Percentiles rank a stretch among this genome's conserved stretches.
These are phyloP conservation scores for Carallia brachiata DNA, from an alignment of 345 rosid genomes.

Conservation along the genomic window DNA sequence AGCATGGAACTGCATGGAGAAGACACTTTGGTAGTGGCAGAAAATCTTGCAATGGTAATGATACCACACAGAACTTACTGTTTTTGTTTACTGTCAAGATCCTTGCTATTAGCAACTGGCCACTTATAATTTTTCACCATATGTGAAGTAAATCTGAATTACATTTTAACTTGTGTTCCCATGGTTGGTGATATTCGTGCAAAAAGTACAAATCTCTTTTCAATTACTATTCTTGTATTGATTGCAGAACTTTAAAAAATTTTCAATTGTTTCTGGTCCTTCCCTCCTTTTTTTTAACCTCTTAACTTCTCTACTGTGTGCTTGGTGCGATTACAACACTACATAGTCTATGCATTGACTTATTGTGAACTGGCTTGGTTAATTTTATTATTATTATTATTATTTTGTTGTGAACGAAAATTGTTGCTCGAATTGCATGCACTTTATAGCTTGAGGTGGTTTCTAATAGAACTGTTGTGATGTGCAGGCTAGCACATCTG, in stretches of 20 bases:
- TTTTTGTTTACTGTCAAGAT: background rate
- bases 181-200: background rate
- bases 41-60: conserved; percentile 47
- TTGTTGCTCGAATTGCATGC: background rate
- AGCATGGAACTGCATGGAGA: conserved; percentile 28
- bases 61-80: conserved; percentile 4
- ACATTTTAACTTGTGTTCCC: background rate
- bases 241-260: too few species aligned
- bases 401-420: background rate
- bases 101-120: background rate
- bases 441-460: background rate
- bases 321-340: background rate
- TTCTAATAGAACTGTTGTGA: conserved; percentile 14
- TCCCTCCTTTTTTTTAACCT: background rate
- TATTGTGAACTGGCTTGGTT: background rate
- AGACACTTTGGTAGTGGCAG: conserved; percentile 23
- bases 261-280: background rate
- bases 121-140: background rate
- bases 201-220: background rate
- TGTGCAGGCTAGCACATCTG: conserved; percentile 48
- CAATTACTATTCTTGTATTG: too few species aligned
- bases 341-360: background rate
- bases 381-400: too few species aligned
- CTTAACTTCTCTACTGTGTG: too few species aligned
- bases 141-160: background rate